Evolutionary conservation across 2,329 filamentous ascomycete species (phyloP).

Genomic region (Simplicillium aogashimaense): DNA sequence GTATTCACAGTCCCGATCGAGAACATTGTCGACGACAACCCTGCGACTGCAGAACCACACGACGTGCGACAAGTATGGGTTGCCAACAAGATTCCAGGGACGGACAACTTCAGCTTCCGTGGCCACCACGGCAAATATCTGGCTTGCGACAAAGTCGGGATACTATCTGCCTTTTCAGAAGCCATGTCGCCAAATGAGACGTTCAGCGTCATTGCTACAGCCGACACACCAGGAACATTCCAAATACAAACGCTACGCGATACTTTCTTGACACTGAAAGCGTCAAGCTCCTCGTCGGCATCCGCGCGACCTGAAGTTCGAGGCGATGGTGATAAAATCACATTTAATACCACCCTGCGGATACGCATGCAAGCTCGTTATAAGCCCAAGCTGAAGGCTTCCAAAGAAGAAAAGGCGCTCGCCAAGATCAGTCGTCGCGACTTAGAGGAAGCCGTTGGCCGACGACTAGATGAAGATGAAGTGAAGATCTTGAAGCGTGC

Average conservation of each 20-base stretch:
- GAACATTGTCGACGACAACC: conserved; percentile 78
- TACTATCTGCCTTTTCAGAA: conserved; percentile 66
- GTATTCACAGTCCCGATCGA: conserved; percentile 76
- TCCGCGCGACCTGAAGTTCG: conserved; percentile 54
- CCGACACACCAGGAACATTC: conserved; percentile 61
- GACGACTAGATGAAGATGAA: conserved; percentile 73
- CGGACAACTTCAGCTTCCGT: conserved; percentile 76
- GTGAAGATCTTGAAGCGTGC: conserved; percentile 76
- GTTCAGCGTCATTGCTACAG: conserved; percentile 56
- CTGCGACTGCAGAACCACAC: conserved; percentile 82
- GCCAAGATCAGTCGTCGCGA: conserved; percentile 82
- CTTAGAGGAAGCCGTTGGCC: conserved; percentile 70
- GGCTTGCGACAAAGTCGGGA: conserved; percentile 73
- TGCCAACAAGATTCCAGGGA: conserved; percentile 72
- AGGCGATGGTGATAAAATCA: conserved; percentile 61
- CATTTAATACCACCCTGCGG: conserved; percentile 62
- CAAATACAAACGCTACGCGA: conserved; percentile 64
- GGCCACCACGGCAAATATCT: conserved; percentile 86
- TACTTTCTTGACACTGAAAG: conserved; percentile 56
- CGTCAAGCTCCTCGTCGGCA: conserved; percentile 38
- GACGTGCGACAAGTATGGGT: conserved; percentile 96
- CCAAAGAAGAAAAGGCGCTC: conserved; percentile 72
- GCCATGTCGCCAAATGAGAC: conserved; percentile 79
- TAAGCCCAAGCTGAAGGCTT: conserved; percentile 72
- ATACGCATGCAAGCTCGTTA: conserved; percentile 93